Base-by-base conservation (phyloP, 2,329 filamentous ascomycete species). In the Fusarium sp. region DNA sequence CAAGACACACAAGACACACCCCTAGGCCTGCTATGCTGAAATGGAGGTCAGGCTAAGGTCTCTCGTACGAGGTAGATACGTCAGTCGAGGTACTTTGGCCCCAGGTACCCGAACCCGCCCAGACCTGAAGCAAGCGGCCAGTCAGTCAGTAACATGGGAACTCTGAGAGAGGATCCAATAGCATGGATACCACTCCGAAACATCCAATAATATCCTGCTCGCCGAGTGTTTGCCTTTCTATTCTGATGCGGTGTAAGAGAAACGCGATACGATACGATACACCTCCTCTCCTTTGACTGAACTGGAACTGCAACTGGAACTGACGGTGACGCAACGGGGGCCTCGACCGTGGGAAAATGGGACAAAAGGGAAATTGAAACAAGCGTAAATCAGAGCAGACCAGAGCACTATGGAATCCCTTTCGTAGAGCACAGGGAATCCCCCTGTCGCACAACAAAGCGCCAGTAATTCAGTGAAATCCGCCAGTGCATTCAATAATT, bases 1-100 rank as follows among this genome's bases (percentile, higher is more conserved):
- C 26, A 42, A 49, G 22, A 18, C 48, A 26, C 48, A 20, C 44
- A 31, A 17, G 3, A 45, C 58, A 42, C 67, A 9, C 61, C 58
- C 22, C 42, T 26, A 38, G 45, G 36, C 44, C 31, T 68, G 63
- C 58, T 46, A 51, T 59, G 53, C 51, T 68, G 58, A 58, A 72
- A 70, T 73, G 53, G 58, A 59, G 58, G 61, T 62, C 63, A 58
- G 64, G 58, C 61, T 51, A 64, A 64, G 46, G 39, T 46, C 52
- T 45, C 64, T 71, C 66, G 64, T 72, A 74, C 72, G 72, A 71
- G 67, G 69, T 72, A 73, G 58, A 73, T 74, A 74, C 72, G 72
- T 73, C 72, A 74, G 72, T 68, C 58, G 52, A 66, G 64, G 72
- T 74, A 74, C 72, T 67, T 71, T 66, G 60, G 38, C 48, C 26